phyloP scores from a whole-genome alignment of 352 stramenopile species.

The Phytophthora brassicae region DNA sequence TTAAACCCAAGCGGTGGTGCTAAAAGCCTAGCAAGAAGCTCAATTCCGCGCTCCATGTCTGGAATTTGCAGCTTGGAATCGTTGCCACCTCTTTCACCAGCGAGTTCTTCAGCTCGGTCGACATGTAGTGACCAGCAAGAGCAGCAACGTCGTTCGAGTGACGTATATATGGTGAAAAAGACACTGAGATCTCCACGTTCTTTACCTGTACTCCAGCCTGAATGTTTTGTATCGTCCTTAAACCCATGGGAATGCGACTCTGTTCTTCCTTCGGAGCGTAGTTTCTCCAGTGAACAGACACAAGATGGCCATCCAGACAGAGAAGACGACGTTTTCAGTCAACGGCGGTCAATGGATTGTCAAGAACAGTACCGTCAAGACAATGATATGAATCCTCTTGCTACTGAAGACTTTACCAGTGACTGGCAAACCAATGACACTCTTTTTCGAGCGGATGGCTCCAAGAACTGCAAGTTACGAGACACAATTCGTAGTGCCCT shows the following conservation, averaged over 20 bases:
- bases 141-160: slow-evolving; percentile 6
- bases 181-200: slow-evolving; percentile 11
- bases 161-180: slow-evolving; percentile 6
- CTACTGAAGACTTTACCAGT: slow-evolving; percentile 28
- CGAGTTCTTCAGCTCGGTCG: slow-evolving; percentile 41
- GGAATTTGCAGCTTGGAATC: background rate
- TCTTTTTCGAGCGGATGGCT: slow-evolving; percentile 88
- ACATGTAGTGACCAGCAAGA: slow-evolving; percentile 28
- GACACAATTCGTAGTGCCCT: slow-evolving; percentile 82
- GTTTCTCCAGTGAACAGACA: slow-evolving; percentile 46
- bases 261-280: slow-evolving; percentile 47
- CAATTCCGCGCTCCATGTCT: slow-evolving; percentile 13
- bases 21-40: slow-evolving; percentile 7
- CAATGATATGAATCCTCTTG: slow-evolving; percentile 7
- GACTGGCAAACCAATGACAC: slow-evolving; percentile 78
- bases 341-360: slow-evolving; percentile 11
- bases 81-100: slow-evolving; percentile 37
- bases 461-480: slow-evolving; percentile 82
- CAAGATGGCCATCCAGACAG: slow-evolving; percentile 25
- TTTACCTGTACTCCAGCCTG: slow-evolving; percentile 35
- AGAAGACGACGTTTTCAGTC: slow-evolving; percentile 13
- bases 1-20: slow-evolving; percentile 14
- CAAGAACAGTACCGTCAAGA: slow-evolving; percentile 20
- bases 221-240: slow-evolving; percentile 29
- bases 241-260: slow-evolving; percentile 73